Conservation (phyloP, 202 grass and related monocot species). For the Eragrostis tef region DNA sequence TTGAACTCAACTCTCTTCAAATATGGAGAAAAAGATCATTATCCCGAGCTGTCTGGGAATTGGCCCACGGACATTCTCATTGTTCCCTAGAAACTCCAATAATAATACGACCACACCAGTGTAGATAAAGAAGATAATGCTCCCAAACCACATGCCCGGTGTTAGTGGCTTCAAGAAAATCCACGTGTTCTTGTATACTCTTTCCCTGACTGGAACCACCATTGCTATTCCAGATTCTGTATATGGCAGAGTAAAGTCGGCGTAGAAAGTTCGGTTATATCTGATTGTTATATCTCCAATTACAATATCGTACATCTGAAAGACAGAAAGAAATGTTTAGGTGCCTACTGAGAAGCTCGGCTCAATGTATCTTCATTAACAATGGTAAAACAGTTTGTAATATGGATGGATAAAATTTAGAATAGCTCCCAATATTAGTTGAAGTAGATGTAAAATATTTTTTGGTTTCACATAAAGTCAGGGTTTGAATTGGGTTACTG, state of each 20-base stretch:
- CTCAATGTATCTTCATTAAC: neutral
- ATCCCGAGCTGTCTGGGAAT: constrained; percentile 39
- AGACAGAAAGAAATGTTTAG: neutral
- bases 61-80: constrained; percentile 27
- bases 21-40: constrained; percentile 49
- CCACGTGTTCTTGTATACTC: constrained; percentile 48
- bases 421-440: neutral
- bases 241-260: constrained; percentile 57
- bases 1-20: constrained; percentile 49
- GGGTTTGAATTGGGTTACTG: neutral
- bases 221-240: constrained; percentile 56
- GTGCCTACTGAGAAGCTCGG: neutral
- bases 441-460: no score
- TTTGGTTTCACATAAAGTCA: neutral
- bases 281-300: constrained; percentile 66
- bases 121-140: constrained; percentile 53
- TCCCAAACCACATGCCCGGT: constrained; percentile 57
- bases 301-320: constrained; percentile 56
- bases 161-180: constrained; percentile 68
- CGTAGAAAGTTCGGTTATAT: constrained; percentile 46
- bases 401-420: neutral
- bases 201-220: constrained; percentile 48
- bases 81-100: constrained; percentile 59
- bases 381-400: neutral
- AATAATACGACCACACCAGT: constrained; percentile 56